Percentiles rank a stretch among this genome's conserved stretches.
Conservation (phyloP, 768 basidiomycete genomes). For the Tubosaeta brunneosetosa region DNA sequence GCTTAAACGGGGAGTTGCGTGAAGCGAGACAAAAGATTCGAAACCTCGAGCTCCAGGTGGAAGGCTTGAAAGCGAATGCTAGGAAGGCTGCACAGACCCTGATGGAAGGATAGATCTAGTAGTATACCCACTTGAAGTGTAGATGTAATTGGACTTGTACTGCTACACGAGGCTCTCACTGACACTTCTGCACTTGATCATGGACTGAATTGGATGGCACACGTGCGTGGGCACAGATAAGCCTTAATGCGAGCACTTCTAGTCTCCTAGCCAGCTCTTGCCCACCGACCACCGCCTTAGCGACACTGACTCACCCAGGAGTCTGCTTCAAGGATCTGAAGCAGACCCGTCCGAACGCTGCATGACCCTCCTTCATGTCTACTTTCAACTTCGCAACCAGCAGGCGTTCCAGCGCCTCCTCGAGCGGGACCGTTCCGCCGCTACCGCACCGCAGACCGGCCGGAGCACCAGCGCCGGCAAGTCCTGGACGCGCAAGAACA, state of each 20-base stretch:
- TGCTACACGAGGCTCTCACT: no score
- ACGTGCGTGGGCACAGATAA: slow-evolving; percentile 11
- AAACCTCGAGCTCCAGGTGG: slow-evolving; percentile 78
- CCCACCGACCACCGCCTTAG: not conserved
- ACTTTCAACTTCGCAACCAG: slow-evolving; percentile 65
- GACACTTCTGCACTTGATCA: no score
- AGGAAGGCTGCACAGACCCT: slow-evolving; percentile 69
- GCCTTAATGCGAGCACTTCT: not conserved
- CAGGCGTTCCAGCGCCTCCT: slow-evolving; percentile 75
- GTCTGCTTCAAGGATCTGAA: slow-evolving; percentile 23
- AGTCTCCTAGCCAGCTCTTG: not conserved
- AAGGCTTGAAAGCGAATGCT: slow-evolving; percentile 69
- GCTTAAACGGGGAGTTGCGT: slow-evolving; percentile 61
- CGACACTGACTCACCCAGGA: slow-evolving; percentile 13
- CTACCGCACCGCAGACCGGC: slow-evolving; percentile 13
- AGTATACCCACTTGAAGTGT: slow-evolving; percentile 1
- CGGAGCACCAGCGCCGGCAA: slow-evolving; percentile 48
- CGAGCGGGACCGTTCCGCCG: slow-evolving; percentile 42
- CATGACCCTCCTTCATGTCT: slow-evolving; percentile 80
- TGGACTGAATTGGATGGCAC: slow-evolving; percentile 5
- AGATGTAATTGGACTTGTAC: no score
- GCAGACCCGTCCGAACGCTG: slow-evolving; percentile 32
- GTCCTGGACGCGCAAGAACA: slow-evolving; percentile 52
- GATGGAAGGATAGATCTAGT: slow-evolving; percentile 23
- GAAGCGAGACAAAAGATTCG: slow-evolving; percentile 80